Evolutionary conservation across 73 alveolate species (phyloP).

Genomic region (Blepharisma stoltei): DNA sequence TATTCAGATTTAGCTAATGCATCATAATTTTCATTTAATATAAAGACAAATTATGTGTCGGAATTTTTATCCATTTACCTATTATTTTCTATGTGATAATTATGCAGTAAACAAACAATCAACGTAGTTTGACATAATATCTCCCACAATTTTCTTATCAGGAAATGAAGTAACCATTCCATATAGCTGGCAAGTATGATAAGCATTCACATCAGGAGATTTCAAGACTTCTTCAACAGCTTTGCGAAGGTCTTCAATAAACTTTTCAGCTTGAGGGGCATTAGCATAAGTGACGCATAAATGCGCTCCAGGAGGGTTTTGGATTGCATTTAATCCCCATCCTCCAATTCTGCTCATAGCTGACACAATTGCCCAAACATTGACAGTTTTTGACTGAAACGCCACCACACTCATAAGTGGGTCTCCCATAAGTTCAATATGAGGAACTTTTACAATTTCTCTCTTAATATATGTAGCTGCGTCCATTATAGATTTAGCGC

Average conservation of each 20-base stretch:
- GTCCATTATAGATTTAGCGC: conserved; percentile 63
- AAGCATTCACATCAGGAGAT: conserved; percentile 24
- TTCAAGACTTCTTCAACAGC: conserved; percentile 63
- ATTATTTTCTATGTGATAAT: not conserved
- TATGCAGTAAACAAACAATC: conserved; percentile 19
- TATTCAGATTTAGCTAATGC: too few species aligned
- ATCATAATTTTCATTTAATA: too few species aligned
- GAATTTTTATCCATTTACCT: too few species aligned
- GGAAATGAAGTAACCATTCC: not conserved
- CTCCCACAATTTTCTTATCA: conserved; percentile 20
- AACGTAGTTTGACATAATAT: not conserved
- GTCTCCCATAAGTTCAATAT: conserved; percentile 61
- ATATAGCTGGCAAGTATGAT: conserved; percentile 12
- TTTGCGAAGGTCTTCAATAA: conserved; percentile 60
- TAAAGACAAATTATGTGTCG: too few species aligned
- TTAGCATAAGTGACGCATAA: conserved; percentile 63
- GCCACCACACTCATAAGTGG: conserved; percentile 51
- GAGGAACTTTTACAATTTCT: conserved; percentile 67
- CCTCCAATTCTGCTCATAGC: conserved; percentile 58
- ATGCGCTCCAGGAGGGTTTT: conserved; percentile 70
- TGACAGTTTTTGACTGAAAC: conserved; percentile 29
- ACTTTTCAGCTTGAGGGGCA: conserved; percentile 55
- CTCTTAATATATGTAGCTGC: conserved; percentile 62
- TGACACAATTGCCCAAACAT: conserved; percentile 44
- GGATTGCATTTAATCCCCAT: conserved; percentile 53